Evolutionary conservation across 2,329 filamentous ascomycete genomes (phyloP), one percentile per base, ranked within the genome.

Genomic region (Anthostomella pinea): DNA sequence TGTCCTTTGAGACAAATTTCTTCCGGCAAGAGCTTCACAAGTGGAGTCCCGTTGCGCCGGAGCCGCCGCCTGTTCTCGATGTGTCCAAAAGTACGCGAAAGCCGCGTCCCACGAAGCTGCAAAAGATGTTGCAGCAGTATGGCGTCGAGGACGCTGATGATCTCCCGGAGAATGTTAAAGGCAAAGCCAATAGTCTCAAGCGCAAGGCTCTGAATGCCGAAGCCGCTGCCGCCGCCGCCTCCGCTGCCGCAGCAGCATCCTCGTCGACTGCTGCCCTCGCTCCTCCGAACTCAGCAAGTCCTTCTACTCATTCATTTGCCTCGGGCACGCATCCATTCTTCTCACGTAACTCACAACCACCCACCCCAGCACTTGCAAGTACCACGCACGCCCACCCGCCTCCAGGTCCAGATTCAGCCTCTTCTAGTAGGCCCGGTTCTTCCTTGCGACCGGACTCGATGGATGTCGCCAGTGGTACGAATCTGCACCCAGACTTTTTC

Each of bases 1-100:
- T 98, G 3, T 79, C 90, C 0, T 85, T 83, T 39, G 93, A 98
- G 66, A 96, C 91, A n/a, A 98, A 98, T 58, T 95, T 94, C 63
- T 91, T 98, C 68, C 83, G 91, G 16, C 89, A 95, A 59, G 89
- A 96, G 58, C 73, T 98, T 38, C 93, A 98, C 65, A 94, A 88
- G 58, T 95, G 87, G 85, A 88, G 84, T 24, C 90, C 90, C 3
- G 87, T 97, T 17, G 90, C 93, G 2, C 85, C 88, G 0, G 77
- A 87, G 10, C 73, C 93, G 9, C 93, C 93, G 3, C 90, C 90
- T 15, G 82, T 94, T 23, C 73, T 95, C 8, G 85, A 95, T 43
- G 78, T 84, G 11, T 97, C 91, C 1, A 77, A 90, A 45, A 96
- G 90, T 32, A 98, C 93, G 4, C 79, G 93, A 40, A 98, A 98